Conservation (phyloP, 1,284 basidiomycete genomes). For the Ganoderma sinense region DNA sequence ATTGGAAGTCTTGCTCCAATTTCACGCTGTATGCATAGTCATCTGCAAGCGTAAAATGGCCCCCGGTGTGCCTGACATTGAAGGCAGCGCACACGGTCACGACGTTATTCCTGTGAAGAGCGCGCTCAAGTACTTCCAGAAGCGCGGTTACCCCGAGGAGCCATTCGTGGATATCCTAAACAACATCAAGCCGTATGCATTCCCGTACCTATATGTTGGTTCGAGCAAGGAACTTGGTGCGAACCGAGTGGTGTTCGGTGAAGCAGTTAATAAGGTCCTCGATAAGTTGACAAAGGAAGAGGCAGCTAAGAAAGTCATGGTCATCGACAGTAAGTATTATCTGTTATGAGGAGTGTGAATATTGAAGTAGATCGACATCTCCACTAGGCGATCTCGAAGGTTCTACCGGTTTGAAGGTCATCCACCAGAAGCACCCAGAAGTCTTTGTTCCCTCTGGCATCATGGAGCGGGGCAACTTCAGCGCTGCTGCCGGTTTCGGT, state of each 20-base stretch:
- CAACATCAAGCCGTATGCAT: slow-evolving; percentile 66
- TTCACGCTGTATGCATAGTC: slow-evolving; percentile 48
- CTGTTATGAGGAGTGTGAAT: background rate
- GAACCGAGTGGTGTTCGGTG: slow-evolving; percentile 83
- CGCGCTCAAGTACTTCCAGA: slow-evolving; percentile 75
- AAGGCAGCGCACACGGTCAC: slow-evolving; percentile 82
- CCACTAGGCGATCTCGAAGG: slow-evolving; percentile 76
- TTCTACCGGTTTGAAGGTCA: slow-evolving; percentile 85
- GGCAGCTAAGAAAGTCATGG: slow-evolving; percentile 81
- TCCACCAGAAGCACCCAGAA: slow-evolving; percentile 88
- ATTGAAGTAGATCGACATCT: too few species aligned
- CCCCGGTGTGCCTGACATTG: slow-evolving; percentile 78
- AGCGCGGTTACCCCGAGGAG: slow-evolving; percentile 67
- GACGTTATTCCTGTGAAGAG: slow-evolving; percentile 84
- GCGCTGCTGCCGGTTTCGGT: slow-evolving; percentile 87
- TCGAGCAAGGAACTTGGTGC: slow-evolving; percentile 78
- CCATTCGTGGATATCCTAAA: slow-evolving; percentile 60
- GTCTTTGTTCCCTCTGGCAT: slow-evolving; percentile 84
- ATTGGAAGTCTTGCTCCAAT: background rate
- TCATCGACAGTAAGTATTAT: slow-evolving; percentile 77
- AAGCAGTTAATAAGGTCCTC: slow-evolving; percentile 80
- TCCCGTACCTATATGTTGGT: slow-evolving; percentile 70
- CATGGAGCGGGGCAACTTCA: slow-evolving; percentile 54
- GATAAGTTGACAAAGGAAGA: slow-evolving; percentile 80
- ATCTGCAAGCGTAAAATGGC: slow-evolving; percentile 83